A percentile compares a stretch with the other conserved stretches of the same genome.
Evolutionary conservation across 2,329 filamentous ascomycete genomes (phyloP).

Genomic region (Nigrospora oryzae): DNA sequence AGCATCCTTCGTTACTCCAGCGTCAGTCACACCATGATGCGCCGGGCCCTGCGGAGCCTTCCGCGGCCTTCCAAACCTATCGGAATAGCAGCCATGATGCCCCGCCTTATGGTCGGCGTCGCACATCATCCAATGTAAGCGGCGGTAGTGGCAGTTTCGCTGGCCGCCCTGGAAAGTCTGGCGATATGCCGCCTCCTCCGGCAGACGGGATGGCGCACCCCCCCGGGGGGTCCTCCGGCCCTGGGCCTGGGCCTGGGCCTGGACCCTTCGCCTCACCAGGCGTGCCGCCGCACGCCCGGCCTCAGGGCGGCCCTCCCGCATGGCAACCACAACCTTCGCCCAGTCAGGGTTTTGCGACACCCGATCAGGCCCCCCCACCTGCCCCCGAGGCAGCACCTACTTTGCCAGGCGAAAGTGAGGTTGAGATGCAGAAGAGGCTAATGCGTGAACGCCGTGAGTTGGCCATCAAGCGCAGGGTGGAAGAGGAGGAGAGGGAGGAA

Average conservation of each 20-base stretch:
- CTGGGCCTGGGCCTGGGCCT: constrained; percentile 40
- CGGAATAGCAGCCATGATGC: constrained; percentile 58
- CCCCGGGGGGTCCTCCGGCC: constrained; percentile 11
- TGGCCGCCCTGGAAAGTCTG: constrained; percentile 42
- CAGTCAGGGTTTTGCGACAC: constrained; percentile 27
- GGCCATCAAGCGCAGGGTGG: constrained; percentile 58
- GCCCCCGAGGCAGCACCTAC: constrained; percentile 18
- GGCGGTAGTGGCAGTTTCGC: constrained; percentile 68
- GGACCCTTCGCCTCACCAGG: constrained; percentile 22
- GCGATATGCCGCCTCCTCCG: constrained; percentile 35
- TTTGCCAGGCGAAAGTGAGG: constrained; percentile 42
- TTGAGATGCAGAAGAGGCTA: constrained; percentile 58
- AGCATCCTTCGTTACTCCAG: constrained; percentile 74
- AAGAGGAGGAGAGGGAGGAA: constrained; percentile 64
- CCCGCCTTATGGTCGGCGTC: constrained; percentile 59
- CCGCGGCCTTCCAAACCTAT: constrained; percentile 75
- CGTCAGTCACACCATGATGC: constrained; percentile 56
- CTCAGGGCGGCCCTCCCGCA: constrained; percentile 1
- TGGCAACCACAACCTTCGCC: constrained; percentile 39
- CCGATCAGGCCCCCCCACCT: constrained; percentile 27
- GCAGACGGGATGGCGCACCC: constrained; percentile 16
- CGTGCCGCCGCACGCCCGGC: too few relatives aligned
- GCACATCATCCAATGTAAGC: constrained; percentile 86
- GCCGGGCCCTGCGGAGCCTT: constrained; percentile 67
- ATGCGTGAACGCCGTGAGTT: constrained; percentile 66